phyloP scores from a whole-genome alignment of 2,329 filamentous ascomycete species.

The Botrytis aclada region DNA sequence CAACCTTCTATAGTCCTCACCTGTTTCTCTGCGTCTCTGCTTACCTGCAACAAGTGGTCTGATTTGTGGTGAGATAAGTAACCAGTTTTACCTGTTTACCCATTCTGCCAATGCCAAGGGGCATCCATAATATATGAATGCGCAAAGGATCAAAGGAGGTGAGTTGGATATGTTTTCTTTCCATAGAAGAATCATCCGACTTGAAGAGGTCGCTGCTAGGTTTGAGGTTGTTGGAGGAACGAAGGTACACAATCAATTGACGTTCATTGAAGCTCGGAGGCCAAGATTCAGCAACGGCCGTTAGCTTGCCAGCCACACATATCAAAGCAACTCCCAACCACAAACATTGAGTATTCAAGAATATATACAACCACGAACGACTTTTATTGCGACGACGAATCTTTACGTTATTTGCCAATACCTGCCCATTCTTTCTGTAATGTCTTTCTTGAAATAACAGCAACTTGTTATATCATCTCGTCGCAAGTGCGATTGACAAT shows the following conservation, averaged over 20 bases:
- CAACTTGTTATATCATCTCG: not conserved
- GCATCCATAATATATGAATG: not conserved
- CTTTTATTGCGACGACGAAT: no score
- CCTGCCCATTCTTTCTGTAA: not conserved
- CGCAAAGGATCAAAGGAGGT: not conserved
- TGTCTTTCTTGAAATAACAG: not conserved
- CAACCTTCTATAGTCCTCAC: not conserved
- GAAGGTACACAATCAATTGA: not conserved
- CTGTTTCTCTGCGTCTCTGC: not conserved
- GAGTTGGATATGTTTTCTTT: not conserved
- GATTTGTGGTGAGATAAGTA: slow-evolving; percentile 10
- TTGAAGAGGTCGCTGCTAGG: not conserved
- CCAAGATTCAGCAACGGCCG: not conserved
- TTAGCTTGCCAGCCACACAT: not conserved
- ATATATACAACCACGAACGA: not conserved
- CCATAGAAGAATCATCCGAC: not conserved
- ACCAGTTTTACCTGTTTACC: not conserved
- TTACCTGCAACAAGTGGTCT: not conserved
- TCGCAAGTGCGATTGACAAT: not conserved
- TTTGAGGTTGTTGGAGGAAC: not conserved
- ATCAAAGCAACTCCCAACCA: not conserved
- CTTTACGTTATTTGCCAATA: no score
- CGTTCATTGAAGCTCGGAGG: not conserved
- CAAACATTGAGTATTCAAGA: not conserved
- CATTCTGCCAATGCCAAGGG: not conserved